Percentiles rank a stretch among this genome's conserved stretches.
Conservation (phyloP, 2,329 filamentous ascomycete genomes). For the Pseudogymnoascus sp. region DNA sequence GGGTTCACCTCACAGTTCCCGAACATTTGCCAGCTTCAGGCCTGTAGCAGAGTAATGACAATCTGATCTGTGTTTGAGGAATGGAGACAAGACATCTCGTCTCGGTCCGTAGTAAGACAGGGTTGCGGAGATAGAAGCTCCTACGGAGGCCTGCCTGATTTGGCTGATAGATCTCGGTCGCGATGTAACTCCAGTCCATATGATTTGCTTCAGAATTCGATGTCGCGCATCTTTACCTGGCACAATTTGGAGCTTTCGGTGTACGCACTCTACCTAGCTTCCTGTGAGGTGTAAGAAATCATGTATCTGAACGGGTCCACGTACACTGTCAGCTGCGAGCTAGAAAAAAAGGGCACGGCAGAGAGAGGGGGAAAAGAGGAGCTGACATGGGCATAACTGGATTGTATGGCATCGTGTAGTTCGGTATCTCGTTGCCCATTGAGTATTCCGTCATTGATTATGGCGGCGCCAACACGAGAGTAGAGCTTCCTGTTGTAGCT, state of each 20-base stretch:
- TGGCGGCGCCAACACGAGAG: conserved; percentile 2
- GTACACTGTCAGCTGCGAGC: background rate
- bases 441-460: conserved; percentile 1
- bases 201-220: conserved; percentile 1
- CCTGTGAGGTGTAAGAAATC: conserved; percentile 1
- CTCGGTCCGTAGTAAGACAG: conserved; percentile 4
- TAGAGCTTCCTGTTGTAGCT: background rate
- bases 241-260: background rate
- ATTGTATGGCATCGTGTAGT: background rate
- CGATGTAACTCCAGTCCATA: background rate
- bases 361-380: conserved; percentile 2
- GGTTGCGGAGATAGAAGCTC: conserved; percentile 1
- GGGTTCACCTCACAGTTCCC: background rate
- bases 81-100: background rate
- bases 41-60: background rate
- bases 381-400: background rate
- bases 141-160: background rate
- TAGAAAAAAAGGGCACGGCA: background rate
- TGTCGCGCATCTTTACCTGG: conserved; percentile 2
- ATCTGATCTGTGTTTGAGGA: conserved; percentile 2
- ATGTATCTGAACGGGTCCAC: background rate
- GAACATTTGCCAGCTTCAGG: background rate
- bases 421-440: background rate
- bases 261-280: conserved; percentile 2
- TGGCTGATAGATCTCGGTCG: background rate